These are phyloP conservation scores for Cordia subcordata DNA, from an alignment of 257 asterid genomes.

Conservation along the genomic window DNA sequence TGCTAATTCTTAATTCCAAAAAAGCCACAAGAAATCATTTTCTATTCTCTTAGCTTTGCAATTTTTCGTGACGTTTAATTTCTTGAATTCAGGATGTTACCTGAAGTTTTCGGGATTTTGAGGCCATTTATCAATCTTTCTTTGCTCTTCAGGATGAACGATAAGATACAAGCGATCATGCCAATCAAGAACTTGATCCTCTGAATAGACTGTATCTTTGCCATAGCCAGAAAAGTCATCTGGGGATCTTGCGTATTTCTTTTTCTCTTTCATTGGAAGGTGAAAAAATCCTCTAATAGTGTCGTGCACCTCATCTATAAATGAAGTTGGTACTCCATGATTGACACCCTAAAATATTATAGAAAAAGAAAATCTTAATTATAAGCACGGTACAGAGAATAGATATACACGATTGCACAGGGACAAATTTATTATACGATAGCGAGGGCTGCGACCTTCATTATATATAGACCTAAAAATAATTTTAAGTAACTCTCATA, in stretches of 20 bases:
- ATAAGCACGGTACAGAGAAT: no score
- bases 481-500: no score
- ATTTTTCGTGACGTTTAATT: no score
- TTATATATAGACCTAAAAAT: no score
- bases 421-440: no score
- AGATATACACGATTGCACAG: no score
- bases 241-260: slow-evolving; percentile 19
- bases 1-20: no score
- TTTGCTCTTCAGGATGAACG: slow-evolving; percentile 19
- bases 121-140: slow-evolving; percentile 34
- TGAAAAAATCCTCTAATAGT: slow-evolving; percentile 17
- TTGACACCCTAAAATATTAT: slow-evolving; percentile 36
- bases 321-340: slow-evolving; percentile 24
- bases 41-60: no score
- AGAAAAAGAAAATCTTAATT: no score
- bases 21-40: no score
- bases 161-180: slow-evolving; percentile 27
- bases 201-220: slow-evolving; percentile 25
- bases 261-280: slow-evolving; percentile 37
- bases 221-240: slow-evolving; percentile 31
- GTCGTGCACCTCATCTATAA: slow-evolving; percentile 21
- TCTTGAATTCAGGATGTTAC: no score
- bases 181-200: slow-evolving; percentile 31
- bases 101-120: slow-evolving; percentile 23
- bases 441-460: no score